Conservation (phyloP, 1,284 basidiomycete genomes). For the Ceratobasidium sp. region DNA sequence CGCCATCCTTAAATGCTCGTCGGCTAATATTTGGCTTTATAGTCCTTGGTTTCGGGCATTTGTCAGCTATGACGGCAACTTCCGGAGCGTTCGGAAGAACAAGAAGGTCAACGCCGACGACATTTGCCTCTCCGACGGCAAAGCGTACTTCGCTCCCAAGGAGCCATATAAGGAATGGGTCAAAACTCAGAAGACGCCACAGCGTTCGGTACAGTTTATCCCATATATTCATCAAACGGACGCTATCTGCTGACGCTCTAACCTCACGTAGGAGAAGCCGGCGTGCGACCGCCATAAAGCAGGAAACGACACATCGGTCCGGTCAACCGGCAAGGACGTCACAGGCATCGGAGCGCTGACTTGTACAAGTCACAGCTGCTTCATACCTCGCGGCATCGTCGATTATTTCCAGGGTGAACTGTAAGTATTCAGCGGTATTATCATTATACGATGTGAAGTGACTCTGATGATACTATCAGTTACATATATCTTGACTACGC, state of each 20-base stretch:
- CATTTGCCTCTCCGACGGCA: neutral
- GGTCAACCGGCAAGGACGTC: neutral
- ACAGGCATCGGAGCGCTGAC: slow-evolving; percentile 18
- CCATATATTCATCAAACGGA: too few species aligned
- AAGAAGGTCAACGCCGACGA: slow-evolving; percentile 21
- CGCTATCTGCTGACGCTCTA: neutral
- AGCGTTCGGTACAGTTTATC: neutral
- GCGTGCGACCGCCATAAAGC: slow-evolving; percentile 31
- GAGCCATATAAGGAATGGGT: slow-evolving; percentile 9
- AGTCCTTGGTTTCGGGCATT: slow-evolving; percentile 2
- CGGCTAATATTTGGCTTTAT: neutral
- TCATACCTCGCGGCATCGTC: slow-evolving; percentile 5
- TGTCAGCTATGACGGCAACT: slow-evolving; percentile 27
- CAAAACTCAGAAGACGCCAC: neutral
- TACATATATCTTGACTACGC: slow-evolving; percentile 7
- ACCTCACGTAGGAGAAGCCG: neutral
- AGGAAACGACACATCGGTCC: neutral
- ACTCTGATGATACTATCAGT: too few species aligned
- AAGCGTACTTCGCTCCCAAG: slow-evolving; percentile 1
- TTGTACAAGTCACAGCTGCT: slow-evolving; percentile 20
- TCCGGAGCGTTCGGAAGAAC: slow-evolving; percentile 15
- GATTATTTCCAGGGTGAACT: slow-evolving; percentile 29
- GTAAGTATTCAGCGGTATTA: neutral
- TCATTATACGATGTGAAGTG: neutral
- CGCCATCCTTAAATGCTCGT: too few species aligned